A percentile compares a stretch with the other conserved stretches of the same genome.
phyloP scores from a whole-genome alignment of 2,329 filamentous ascomycete genomes.

The Chaetomiaceae sp. region DNA sequence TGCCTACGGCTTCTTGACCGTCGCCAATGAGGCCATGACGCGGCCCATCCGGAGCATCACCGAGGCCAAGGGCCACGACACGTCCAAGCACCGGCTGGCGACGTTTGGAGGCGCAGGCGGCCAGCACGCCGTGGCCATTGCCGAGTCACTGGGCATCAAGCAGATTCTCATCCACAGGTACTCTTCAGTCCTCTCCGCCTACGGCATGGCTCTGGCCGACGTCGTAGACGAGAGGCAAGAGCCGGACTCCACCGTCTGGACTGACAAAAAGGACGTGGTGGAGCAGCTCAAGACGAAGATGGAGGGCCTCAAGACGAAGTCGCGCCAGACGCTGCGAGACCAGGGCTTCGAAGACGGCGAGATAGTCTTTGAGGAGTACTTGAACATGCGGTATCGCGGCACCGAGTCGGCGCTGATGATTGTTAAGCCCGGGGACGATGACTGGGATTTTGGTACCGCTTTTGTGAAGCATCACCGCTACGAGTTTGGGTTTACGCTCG shows the following conservation, averaged over 20 bases:
- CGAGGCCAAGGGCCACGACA: constrained; percentile 87
- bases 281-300: constrained; percentile 66
- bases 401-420: constrained; percentile 92
- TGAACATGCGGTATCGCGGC: constrained; percentile 88
- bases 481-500: constrained; percentile 85
- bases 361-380: constrained; percentile 82
- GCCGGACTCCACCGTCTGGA: constrained; percentile 59
- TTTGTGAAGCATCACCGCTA: constrained; percentile 85
- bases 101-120: constrained; percentile 90
- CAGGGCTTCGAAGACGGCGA: constrained; percentile 73
- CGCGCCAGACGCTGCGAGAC: constrained; percentile 57
- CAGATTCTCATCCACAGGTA: constrained; percentile 84
- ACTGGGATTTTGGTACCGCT: constrained; percentile 77
- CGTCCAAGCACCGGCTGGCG: constrained; percentile 80
- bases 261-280: constrained; percentile 50
- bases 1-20: constrained; percentile 81
- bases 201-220: constrained; percentile 88
- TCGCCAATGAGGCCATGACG: constrained; percentile 89
- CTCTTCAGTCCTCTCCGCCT: constrained; percentile 82
- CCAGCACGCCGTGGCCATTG: constrained; percentile 88
- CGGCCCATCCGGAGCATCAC: constrained; percentile 84
- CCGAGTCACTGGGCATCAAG: constrained; percentile 72
- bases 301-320: constrained; percentile 71
- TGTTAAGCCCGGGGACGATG: constrained; percentile 60
- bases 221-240: constrained; percentile 89